Percentiles rank a stretch among this genome's conserved stretches.
Evolutionary conservation across 2,329 filamentous ascomycete species (phyloP).

Genomic region (Hypoxylon sp.): DNA sequence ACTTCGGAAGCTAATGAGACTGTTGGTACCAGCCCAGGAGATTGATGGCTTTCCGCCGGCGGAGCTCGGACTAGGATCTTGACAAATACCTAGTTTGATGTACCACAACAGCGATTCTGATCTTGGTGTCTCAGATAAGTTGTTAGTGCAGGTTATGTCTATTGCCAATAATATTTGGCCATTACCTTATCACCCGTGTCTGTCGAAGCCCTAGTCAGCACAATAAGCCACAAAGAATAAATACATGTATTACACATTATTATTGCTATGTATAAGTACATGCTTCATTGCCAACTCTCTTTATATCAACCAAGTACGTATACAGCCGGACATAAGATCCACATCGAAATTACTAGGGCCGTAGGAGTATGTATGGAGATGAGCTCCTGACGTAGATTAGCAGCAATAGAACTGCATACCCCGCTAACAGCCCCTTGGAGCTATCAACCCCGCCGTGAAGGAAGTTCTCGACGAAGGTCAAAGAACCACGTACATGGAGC

Average conservation of each 20-base stretch:
- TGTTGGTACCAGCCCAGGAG: constrained; percentile 7
- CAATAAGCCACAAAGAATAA: background rate
- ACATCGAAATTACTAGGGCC: constrained; percentile 20
- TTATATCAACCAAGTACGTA: constrained; percentile 1
- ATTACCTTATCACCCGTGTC: background rate
- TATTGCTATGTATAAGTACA: constrained; percentile 12
- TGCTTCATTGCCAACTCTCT: background rate
- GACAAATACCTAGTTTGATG: constrained; percentile 40
- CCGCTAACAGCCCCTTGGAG: constrained; percentile 36
- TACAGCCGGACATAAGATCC: constrained; percentile 2
- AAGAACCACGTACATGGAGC: constrained; percentile 6
- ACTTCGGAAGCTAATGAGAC: constrained; percentile 36
- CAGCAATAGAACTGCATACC: constrained; percentile 30
- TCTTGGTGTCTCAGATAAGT: constrained; percentile 26
- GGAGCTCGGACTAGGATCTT: constrained; percentile 42
- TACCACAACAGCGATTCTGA: constrained; percentile 20
- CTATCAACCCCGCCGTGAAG: constrained; percentile 38
- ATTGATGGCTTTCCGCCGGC: constrained; percentile 34
- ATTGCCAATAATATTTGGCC: constrained; percentile 9
- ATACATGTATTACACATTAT: background rate
- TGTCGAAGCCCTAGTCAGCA: background rate
- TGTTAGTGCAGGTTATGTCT: background rate
- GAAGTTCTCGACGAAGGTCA: constrained; percentile 25
- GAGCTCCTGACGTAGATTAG: constrained; percentile 41
- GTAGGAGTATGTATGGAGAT: constrained; percentile 28